Evolutionary conservation across 257 asterid genomes (phyloP), one percentile per base, ranked within the genome.

Genomic region (Ilex aquifolium): DNA sequence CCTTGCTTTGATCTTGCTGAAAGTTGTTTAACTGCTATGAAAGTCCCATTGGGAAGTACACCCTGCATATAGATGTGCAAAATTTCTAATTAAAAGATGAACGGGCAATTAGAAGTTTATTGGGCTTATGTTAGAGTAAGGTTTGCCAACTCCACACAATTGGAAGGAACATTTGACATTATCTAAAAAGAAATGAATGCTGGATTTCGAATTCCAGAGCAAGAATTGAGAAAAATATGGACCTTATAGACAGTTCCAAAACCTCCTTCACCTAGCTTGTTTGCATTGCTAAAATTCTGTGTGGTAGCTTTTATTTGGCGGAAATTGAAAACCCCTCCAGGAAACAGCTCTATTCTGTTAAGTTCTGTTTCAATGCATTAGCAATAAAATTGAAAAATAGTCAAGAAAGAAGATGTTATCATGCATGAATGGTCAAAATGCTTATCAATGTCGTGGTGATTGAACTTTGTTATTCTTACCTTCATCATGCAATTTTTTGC

Each of bases 181-280:
- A 21, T 21, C 27, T 21, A 36, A 36, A 8, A 36, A 7, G 5
- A 57, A 10, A 3, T 48, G 27, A 21, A 21, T 21, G 27, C 27
- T 0, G 27, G 27, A 21, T 21, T 21, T 0, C 27, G 27, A 21
- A 21, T 21, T 21, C 27, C 27, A 21, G 27, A 21, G 27, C 27
- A 21, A 21, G 27, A 21, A 21, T 21, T 21, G 27, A 21, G 27
- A 21, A 21, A n/a, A 21, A 21, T 21, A 21, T 21, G 27, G 27
- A 78, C 83, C 80, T 78, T 78, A 73, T 61, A 78, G 58, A 78
- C 83, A 30, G 83, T 65, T 11, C 83, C 83, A 63, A 75, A 79
- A 13, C 83, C 83, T 59, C 83, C 83, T 66, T 75, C 80, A 58
- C 83, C 83, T 59, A 79, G 75, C 66, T 79, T 79, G 57, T 75